A percentile compares a stretch with the other conserved stretches of the same genome.
phyloP scores from a whole-genome alignment of 192 early-diverging fungal species.

The Backusella mclennaniae region DNA sequence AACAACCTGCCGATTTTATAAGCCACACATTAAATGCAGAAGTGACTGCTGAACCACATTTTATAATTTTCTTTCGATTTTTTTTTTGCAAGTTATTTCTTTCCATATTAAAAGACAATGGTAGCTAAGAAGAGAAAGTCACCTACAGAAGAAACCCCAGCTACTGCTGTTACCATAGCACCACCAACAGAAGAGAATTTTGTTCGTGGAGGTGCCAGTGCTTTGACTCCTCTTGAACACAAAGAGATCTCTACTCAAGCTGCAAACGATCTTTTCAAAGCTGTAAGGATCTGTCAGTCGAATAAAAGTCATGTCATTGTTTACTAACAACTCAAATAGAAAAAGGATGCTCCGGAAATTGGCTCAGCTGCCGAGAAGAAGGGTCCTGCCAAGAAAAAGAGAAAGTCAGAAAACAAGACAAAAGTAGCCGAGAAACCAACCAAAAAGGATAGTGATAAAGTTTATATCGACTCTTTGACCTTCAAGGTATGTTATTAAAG shows the following conservation, averaged over 20 bases:
- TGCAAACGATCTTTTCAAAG: constrained; percentile 65
- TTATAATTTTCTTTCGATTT: neutral
- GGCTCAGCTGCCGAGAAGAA: constrained; percentile 30
- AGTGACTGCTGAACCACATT: constrained; percentile 3
- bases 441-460: constrained; percentile 26
- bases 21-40: neutral
- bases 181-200: constrained; percentile 64
- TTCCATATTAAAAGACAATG: constrained; percentile 11
- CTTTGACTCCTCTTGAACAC: constrained; percentile 80
- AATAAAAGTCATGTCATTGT: neutral
- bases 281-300: constrained; percentile 7
- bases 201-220: constrained; percentile 81
- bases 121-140: constrained; percentile 22
- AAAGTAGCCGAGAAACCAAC: constrained; percentile 28
- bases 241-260: constrained; percentile 76
- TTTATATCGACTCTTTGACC: constrained; percentile 45
- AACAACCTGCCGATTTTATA: neutral
- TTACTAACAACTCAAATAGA: neutral
- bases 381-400: constrained; percentile 59
- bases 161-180: constrained; percentile 24
- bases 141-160: constrained; percentile 6
- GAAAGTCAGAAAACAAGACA: constrained; percentile 44
- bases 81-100: constrained; percentile 14
- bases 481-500: constrained; percentile 51
- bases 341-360: constrained; percentile 13